These are phyloP conservation scores for Citrus sp. DNA, from an alignment of 345 rosid genomes.

Conservation along the genomic window DNA sequence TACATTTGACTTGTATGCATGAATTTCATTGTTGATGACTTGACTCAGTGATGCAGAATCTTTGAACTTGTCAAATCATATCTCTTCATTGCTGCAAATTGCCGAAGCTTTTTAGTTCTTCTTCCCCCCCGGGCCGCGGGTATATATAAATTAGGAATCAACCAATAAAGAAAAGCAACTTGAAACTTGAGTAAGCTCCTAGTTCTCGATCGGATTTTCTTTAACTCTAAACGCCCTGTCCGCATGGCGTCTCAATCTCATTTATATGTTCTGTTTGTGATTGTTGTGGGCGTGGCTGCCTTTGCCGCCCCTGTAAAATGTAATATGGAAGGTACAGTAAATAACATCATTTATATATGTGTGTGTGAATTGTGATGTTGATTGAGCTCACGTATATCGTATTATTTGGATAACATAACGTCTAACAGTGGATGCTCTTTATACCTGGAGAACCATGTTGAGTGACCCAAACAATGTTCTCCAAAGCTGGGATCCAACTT, in stretches of 20 bases:
- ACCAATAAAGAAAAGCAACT: background rate
- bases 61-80: background rate
- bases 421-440: constrained; percentile 31
- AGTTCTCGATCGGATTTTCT: background rate
- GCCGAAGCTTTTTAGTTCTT: background rate
- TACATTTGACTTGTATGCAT: background rate
- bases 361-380: too few relatives aligned
- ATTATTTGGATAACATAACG: background rate
- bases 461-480: constrained; percentile 37
- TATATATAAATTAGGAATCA: too few relatives aligned
- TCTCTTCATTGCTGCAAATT: background rate
- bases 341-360: too few relatives aligned
- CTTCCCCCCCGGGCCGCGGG: too few relatives aligned
- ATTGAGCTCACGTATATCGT: too few relatives aligned
- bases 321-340: constrained; percentile 28
- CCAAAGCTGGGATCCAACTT: constrained; percentile 41
- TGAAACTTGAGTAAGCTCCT: background rate
- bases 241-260: constrained; percentile 10
- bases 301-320: background rate
- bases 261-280: background rate
- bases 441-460: constrained; percentile 24
- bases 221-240: background rate
- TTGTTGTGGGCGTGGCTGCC: constrained; percentile 3
- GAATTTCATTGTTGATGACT: background rate
- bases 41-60: background rate